Evolutionary conservation across 78 protist species (phyloP), one percentile per base, ranked within the genome.

Genomic region (Chrysochromulina tobinii): DNA sequence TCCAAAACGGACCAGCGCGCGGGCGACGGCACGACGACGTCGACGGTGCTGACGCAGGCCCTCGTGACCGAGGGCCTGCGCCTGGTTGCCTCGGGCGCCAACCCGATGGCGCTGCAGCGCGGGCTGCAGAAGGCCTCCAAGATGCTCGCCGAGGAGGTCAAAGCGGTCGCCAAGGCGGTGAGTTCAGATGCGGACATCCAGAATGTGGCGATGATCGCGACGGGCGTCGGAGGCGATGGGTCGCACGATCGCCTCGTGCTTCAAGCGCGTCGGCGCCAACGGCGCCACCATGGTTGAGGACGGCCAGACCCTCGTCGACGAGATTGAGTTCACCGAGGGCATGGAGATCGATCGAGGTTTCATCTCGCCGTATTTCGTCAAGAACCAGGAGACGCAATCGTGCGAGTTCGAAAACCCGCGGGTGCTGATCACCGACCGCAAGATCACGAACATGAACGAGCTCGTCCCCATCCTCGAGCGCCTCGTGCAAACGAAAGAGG

Each of bases 291-390:
- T 51, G 25, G 85, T 77, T 9, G 85, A 77, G 85, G 85, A 77
- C 58, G 85, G 85, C 15, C 85, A 86, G 89, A 51, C 53, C 51
- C 54, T 61, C 21, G 15, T 5, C 61, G 81, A 67, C 77, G 90
- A 61, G 64, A 54, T 87, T 50, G 90, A 87, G n/a, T 58, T 87
- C 54, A 61, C 59, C 51, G 90, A 87, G 81, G 90, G 90, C 51
- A 87, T 87, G 90, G 86, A 87, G 81, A 72, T 87, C 64, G 90
- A 87, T 21, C 79, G 90, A 6, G 90, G 90, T 50, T 87, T 14
- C 75, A 4, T 61, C n/a, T 87, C 90, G 61, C 69, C 86, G 18
- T 61, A 87, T 20, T 87, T 87, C 54, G 64, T 87, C 55, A 64
- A 67, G 53, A 54, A 87, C 81, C 90, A 67, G 61, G 59, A 58